These are phyloP conservation scores for Cryphonectria radicalis DNA, from an alignment of 2,329 filamentous ascomycete species.

Conservation along the genomic window DNA sequence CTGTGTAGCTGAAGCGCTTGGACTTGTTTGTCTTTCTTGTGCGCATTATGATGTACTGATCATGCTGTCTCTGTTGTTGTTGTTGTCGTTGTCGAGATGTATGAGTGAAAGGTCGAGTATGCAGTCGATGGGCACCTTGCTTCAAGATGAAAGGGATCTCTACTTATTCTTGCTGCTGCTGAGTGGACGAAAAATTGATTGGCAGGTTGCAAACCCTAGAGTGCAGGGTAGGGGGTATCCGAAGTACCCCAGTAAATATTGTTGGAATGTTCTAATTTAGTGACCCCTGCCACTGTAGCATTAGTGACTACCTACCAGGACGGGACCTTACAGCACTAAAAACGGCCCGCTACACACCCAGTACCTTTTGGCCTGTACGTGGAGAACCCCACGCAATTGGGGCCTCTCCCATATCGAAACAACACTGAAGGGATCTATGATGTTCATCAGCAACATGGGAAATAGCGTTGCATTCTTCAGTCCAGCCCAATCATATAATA, in stretches of 20 bases:
- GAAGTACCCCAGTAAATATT: neutral
- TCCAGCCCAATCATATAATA: neutral
- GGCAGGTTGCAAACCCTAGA: neutral
- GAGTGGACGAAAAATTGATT: neutral
- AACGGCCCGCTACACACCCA: neutral
- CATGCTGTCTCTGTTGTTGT: neutral
- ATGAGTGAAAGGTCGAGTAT: neutral
- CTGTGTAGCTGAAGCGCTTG: conserved; percentile 25
- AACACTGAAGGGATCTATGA: neutral
- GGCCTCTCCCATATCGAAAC: neutral
- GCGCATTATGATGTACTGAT: conserved; percentile 17
- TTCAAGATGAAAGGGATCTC: neutral
- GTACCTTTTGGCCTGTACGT: neutral
- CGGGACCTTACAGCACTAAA: neutral
- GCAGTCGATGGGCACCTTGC: neutral
- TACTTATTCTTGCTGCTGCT: neutral
- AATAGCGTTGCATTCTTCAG: neutral
- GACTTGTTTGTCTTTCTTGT: conserved; percentile 28
- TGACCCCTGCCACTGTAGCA: neutral
- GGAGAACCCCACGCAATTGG: neutral
- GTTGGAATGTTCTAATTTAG: neutral
- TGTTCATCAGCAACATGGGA: neutral
- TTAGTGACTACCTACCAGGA: neutral
- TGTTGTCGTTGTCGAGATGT: neutral
- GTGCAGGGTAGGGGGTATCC: neutral